phyloP scores from a whole-genome alignment of 2,329 filamentous ascomycete genomes.

The Dothidotthia symphoricarpi region DNA sequence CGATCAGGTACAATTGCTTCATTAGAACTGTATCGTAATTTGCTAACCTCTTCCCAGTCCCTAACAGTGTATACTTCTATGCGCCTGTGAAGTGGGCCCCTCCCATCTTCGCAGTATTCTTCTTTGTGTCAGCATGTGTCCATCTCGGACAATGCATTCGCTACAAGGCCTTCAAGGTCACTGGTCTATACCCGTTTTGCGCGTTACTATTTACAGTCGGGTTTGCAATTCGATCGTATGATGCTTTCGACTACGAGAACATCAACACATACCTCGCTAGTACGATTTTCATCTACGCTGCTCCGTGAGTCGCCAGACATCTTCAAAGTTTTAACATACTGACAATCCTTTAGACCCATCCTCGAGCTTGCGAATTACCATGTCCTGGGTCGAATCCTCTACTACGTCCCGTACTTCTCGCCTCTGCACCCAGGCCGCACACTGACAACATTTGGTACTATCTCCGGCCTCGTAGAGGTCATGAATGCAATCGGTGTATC shows the following conservation, averaged over 20 bases:
- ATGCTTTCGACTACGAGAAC: conserved; percentile 51
- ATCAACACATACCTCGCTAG: conserved; percentile 40
- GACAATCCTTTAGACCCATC: conserved; percentile 8
- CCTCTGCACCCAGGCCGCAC: conserved; percentile 57
- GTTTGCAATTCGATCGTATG: conserved; percentile 55
- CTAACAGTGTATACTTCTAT: conserved; percentile 40
- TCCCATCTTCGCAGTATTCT: conserved; percentile 51
- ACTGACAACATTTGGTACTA: conserved; percentile 56
- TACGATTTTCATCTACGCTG: conserved; percentile 33
- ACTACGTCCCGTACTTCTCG: conserved; percentile 59
- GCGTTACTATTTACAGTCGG: conserved; percentile 55
- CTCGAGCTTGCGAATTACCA: conserved; percentile 55
- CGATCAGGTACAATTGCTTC: too few species aligned
- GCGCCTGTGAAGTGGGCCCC: conserved; percentile 54
- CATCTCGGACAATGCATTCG: conserved; percentile 56
- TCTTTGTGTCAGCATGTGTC: conserved; percentile 42
- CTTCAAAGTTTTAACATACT: neutral
- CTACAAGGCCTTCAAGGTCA: conserved; percentile 56
- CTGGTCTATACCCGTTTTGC: conserved; percentile 53
- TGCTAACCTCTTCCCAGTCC: too few species aligned
- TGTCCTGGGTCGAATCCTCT: conserved; percentile 57
- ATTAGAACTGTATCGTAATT: too few species aligned
- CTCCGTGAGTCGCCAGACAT: conserved; percentile 24
- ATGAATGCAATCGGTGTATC: conserved; percentile 52
- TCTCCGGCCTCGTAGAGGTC: conserved; percentile 51